Evolutionary conservation across 208 protist species (phyloP).

Genomic region (Crithidia thermophila): DNA sequence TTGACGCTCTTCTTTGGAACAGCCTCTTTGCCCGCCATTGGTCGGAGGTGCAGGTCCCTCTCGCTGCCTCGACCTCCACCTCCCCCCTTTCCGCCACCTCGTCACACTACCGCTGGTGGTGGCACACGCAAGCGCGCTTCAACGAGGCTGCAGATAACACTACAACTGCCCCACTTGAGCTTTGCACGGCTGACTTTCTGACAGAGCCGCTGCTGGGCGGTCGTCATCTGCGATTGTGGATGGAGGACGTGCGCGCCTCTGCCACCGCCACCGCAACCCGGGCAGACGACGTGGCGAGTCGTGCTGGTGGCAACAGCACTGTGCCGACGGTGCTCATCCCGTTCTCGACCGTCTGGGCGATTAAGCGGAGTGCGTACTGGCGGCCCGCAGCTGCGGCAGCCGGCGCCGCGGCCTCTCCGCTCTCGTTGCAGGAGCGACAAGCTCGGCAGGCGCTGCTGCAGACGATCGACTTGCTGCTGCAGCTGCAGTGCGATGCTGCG

Average conservation of each 20-base stretch:
- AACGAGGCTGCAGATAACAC: neutral
- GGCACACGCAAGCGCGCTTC: constrained; percentile 4
- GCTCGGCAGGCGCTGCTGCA: constrained; percentile 58
- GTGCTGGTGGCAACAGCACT: neutral
- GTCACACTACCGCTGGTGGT: constrained; percentile 39
- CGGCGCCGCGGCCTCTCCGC: neutral
- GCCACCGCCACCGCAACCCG: neutral
- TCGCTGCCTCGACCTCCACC: too few relatives aligned
- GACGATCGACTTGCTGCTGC: constrained; percentile 55
- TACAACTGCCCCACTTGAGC: constrained; percentile 15
- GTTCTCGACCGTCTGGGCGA: constrained; percentile 59
- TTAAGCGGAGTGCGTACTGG: constrained; percentile 61
- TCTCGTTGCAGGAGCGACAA: constrained; percentile 72
- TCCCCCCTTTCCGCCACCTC: neutral
- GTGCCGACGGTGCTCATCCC: constrained; percentile 38
- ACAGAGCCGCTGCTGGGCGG: constrained; percentile 66
- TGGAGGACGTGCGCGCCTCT: constrained; percentile 34
- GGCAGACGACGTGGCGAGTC: neutral
- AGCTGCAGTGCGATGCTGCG: constrained; percentile 40
- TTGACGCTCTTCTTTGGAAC: constrained; percentile 60
- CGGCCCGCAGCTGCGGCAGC: constrained; percentile 4
- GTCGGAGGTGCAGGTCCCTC: constrained; percentile 43
- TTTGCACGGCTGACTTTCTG: constrained; percentile 46
- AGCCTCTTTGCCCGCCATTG: constrained; percentile 69
- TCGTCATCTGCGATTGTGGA: constrained; percentile 44